phyloP scores from a whole-genome alignment of 768 basidiomycete genomes.

The Rhodotorula kratochvilovae region DNA sequence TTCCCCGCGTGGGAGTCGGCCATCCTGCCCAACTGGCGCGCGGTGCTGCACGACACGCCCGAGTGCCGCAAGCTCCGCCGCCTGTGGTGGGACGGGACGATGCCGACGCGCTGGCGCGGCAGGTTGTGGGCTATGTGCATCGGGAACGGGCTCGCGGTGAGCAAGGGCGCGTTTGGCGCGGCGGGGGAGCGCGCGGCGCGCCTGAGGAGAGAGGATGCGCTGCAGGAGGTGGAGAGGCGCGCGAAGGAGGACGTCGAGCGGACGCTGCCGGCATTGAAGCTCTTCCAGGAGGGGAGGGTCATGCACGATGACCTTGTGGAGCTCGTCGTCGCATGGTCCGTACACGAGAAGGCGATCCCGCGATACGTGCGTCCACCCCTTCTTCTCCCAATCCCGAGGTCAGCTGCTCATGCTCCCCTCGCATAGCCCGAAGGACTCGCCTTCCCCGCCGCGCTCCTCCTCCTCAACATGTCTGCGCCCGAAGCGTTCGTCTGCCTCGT shows the following conservation, averaged over 20 bases:
- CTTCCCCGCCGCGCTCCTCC: conserved; percentile 72
- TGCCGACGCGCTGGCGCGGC: conserved; percentile 74
- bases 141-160: conserved; percentile 74
- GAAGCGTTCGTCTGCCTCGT: conserved; percentile 73
- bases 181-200: conserved; percentile 56
- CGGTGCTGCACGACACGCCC: conserved; percentile 50
- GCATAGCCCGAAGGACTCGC: conserved; percentile 43
- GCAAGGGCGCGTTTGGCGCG: conserved; percentile 59
- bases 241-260: conserved; percentile 67
- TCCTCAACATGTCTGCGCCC: conserved; percentile 74
- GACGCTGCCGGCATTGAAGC: conserved; percentile 71
- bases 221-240: conserved; percentile 30
- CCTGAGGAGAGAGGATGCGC: conserved; percentile 56
- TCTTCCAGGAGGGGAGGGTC: conserved; percentile 70
- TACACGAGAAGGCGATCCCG: conserved; percentile 76
- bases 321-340: conserved; percentile 80
- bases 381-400: no score
- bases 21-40: conserved; percentile 76
- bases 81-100: conserved; percentile 77
- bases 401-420: neutral
- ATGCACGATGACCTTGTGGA: conserved; percentile 76
- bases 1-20: conserved; percentile 70
- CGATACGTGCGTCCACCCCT: conserved; percentile 56
- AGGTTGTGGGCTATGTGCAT: conserved; percentile 78
- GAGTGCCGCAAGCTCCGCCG: conserved; percentile 42